Evolutionary conservation across 139 green algal genomes (phyloP), one percentile per base, ranked within the genome.

Genomic region (Ettlia oleoabundans): DNA sequence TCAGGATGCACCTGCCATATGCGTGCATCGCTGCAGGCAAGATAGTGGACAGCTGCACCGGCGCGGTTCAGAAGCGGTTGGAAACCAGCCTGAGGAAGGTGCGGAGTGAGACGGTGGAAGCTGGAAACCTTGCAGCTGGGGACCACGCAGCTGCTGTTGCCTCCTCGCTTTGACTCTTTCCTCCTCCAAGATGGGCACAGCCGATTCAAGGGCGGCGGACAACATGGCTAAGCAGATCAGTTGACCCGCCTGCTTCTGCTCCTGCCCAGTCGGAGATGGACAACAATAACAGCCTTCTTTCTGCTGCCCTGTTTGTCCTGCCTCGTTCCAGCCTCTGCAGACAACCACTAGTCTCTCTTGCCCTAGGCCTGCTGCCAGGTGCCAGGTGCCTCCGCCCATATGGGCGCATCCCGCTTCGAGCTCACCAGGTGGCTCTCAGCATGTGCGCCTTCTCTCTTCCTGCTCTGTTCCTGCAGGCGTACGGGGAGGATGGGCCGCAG

Each of bases 51-150:
- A 37, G 32, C 6, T 85, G 81, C 51, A 75, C 43, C 7, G 81
- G 81, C 5, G 81, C 81, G 21, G 80, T 81, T 30, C n/a, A 15
- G 19, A 41, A 42, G 58, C 76, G 70, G 13, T 53, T 85, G 41
- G 81, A 85, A 21, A 73, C n/a, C 67, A 79, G 72, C 35, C 52
- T 85, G 42, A 69, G 69, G 42, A 77, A 42, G 42, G n/a, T 64
- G 42, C 19, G 15, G 18, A 32, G 15, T 65, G 5, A 5, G 55
- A 32, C 47, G 10, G 28, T 32, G 5, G 55, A n/a, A 32, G 15
- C 55, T n/a, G 55, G 5, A 9, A 15, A 32, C 9, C 18, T n/a
- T 65, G 55, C 55, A n/a, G 55, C 15, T n/a, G 18, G 55, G 5
- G 21, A 65, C 47, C 10, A 58, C 15, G 47, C 47, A 24, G 47